Base-by-base conservation (phyloP, 192 early-diverging fungal genomes). In the Coemansia sp. region DNA sequence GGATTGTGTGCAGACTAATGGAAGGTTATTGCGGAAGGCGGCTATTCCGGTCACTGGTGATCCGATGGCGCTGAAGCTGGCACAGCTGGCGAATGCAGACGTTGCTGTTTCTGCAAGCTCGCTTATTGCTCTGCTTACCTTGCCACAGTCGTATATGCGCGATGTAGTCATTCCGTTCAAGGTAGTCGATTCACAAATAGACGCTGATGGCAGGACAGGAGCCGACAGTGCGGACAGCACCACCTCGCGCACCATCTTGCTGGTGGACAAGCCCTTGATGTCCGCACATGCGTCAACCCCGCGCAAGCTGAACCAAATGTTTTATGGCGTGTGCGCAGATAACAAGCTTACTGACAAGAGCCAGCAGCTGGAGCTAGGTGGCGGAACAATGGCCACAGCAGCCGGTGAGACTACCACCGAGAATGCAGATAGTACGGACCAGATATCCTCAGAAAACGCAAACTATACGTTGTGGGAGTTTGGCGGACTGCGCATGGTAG, bases 391-490 rank as follows among this genome's bases (percentile, higher is more conserved):
- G 59, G 65, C 60, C 19, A 61, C 18, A 11, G 11, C 10, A 59
- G 45, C n/a, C 2, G 37, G 37, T 2, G 59, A 67, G 0, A 26
- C 21, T 6, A 10, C 56, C 19, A 19, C 10, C n/a, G 57, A 52
- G 19, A 18, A 12, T 15, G 44, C 43, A 19, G 38, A 61, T 10
- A 44, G 59, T 15, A 48, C 32, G 13, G 60, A 60, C 4, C 41
- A 54, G 19, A 2, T 16, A 9, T 15, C 38, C 5, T n/a, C 53
- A 12, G 70, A 37, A 21, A 77, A 77, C 54, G 70, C 70, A 10
- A 82, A 65, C 19, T 82, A 82, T 43, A 82, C 80, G 38, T 49
- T 77, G 68, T 82, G 80, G 80, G 80, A 74, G 62, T 64, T 82
- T 52, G 71, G 75, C 42, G 80, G 61, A 8, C 67, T 69, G 47